Evolutionary conservation across 2,329 filamentous ascomycete species (phyloP), one percentile per base, ranked within the genome.

Genomic region (Pestalotiopsis sp.): DNA sequence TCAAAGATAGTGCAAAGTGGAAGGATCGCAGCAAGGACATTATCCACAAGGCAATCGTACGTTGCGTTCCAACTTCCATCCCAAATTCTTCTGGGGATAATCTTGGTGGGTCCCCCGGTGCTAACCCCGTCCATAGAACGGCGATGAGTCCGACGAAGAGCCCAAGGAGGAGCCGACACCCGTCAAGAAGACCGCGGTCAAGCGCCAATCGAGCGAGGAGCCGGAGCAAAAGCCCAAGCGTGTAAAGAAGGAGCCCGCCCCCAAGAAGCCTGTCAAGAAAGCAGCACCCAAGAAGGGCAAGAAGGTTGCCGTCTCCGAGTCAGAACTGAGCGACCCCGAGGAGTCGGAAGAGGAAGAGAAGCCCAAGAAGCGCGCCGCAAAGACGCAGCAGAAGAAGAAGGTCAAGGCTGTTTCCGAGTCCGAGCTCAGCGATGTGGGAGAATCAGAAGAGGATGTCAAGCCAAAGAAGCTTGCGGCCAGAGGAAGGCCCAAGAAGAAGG

Each of bases 21-120:
- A 90, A 91, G 75, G 76, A 79, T 4, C 85, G 82, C 71, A 90
- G 88, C 76, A 91, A 90, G 73, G 75, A 77, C 1, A 73, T 90
- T n/a, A 89, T 91, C 71, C 85, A 85, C 66, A 78, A 80, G 20
- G 80, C 82, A 62, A 83, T 86, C n/a, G 89, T 90, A 82, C 12
- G 27, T 27, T 56, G 12, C 3, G 6, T 20, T 11, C 27, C 64
- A 17, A 36, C 52, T 52, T 25, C 14, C 31, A 31, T 14, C 65
- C 11, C 27, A 57, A 36, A 36, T 36, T 9, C 31, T 36, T 9
- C 31, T 11, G 12, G 11, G 20, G 6, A 38, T 9, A 58, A n/a
- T 39, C 3, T 6, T n/a, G 36, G 59, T 62, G 59, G 59, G 59
- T 14, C 3, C 31, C 27, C 12, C 17, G 31, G 20, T 20, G 27